phyloP scores from a whole-genome alignment of 352 stramenopile genomes.

The Globisporangium abappressorium region DNA sequence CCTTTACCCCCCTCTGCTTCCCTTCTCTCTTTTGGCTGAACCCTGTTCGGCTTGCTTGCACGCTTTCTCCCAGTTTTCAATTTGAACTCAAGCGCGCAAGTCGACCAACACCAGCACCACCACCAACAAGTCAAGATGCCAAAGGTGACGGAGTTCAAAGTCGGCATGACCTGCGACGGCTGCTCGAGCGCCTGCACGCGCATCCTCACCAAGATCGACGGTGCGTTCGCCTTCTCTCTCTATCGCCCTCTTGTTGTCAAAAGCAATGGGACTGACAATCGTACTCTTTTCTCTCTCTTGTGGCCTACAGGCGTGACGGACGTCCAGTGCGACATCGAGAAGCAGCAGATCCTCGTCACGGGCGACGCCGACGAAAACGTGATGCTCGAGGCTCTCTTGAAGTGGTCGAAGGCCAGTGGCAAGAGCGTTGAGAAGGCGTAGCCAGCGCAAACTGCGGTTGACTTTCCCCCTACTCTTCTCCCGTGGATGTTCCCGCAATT shows the following conservation, averaged over 20 bases:
- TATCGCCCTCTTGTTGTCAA: neutral
- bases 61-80: slow-evolving; percentile 21
- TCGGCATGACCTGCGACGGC: slow-evolving; percentile 89
- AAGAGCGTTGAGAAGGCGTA: slow-evolving; percentile 84
- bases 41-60: neutral
- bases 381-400: slow-evolving; percentile 85
- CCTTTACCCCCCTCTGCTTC: neutral
- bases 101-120: slow-evolving; percentile 8
- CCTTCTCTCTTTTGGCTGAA: neutral
- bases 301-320: slow-evolving; percentile 58
- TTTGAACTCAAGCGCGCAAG: slow-evolving; percentile 18
- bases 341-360: slow-evolving; percentile 83
- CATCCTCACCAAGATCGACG: slow-evolving; percentile 89
- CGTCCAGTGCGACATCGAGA: slow-evolving; percentile 86
- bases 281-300: neutral
- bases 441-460: neutral
- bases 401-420: slow-evolving; percentile 87
- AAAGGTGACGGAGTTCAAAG: slow-evolving; percentile 85
- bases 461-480: neutral
- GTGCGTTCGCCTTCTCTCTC: slow-evolving; percentile 25
- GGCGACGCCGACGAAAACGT: slow-evolving; percentile 69
- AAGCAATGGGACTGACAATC: neutral
- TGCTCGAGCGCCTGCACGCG: slow-evolving; percentile 87
- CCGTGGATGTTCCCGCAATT: neutral
- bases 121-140: slow-evolving; percentile 31